Evolutionary conservation across 768 basidiomycete species (phyloP).

Genomic region (Tremella yokohamensis): DNA sequence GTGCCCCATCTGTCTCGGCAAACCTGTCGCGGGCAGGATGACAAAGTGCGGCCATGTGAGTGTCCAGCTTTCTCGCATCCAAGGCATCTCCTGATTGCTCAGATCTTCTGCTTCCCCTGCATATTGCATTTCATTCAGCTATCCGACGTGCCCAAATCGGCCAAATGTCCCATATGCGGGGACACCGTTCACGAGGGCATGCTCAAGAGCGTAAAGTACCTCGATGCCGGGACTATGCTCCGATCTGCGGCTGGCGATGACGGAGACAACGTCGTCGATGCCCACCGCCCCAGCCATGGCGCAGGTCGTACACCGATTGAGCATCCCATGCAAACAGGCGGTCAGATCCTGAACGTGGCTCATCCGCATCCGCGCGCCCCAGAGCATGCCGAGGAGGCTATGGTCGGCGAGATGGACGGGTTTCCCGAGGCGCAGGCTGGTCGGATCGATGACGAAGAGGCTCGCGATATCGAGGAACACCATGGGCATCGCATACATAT

Average conservation of each 20-base stretch:
- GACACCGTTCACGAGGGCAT: slow-evolving; percentile 86
- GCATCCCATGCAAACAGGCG: slow-evolving; percentile 2
- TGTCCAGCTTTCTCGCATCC: slow-evolving; percentile 28
- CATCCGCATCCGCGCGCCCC: neutral
- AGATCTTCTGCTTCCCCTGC: slow-evolving; percentile 95
- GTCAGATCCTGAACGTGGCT: neutral
- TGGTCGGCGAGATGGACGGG: slow-evolving; percentile 40
- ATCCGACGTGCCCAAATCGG: slow-evolving; percentile 78
- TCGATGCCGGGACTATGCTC: slow-evolving; percentile 57
- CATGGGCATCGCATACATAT: slow-evolving; percentile 59
- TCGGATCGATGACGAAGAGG: slow-evolving; percentile 12
- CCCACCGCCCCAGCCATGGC: neutral
- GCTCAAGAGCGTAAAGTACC: slow-evolving; percentile 91
- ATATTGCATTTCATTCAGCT: slow-evolving; percentile 83
- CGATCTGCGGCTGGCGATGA: slow-evolving; percentile 27
- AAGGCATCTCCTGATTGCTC: neutral
- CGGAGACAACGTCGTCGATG: slow-evolving; percentile 5
- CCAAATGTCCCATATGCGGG: slow-evolving; percentile 91
- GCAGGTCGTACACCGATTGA: neutral
- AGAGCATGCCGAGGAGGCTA: slow-evolving; percentile 23
- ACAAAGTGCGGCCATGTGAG: slow-evolving; percentile 97
- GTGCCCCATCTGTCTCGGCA: slow-evolving; percentile 93
- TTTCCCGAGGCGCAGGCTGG: slow-evolving; percentile 29
- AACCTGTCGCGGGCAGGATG: slow-evolving; percentile 75
- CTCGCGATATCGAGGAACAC: slow-evolving; percentile 6